These are phyloP conservation scores for Chlamydomonas reinhardtii DNA, from an alignment of 163 green algal genomes.

Conservation along the genomic window DNA sequence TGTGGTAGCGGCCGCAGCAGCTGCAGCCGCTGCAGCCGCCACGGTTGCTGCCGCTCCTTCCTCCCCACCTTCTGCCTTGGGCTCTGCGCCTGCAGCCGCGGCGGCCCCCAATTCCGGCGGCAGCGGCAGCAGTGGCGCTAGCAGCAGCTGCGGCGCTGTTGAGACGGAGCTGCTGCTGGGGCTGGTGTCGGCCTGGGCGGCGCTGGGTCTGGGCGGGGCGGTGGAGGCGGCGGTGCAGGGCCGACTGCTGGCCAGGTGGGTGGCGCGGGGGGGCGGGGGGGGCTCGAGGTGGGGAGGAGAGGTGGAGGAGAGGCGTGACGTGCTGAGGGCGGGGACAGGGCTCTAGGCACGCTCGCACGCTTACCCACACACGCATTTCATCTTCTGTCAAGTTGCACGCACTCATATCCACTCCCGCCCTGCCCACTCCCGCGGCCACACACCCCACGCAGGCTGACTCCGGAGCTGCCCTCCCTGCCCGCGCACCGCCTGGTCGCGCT, in stretches of 20 bases:
- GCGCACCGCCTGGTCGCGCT: background rate
- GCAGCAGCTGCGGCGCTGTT: background rate
- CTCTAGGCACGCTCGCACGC: too few relatives aligned
- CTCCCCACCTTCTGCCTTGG: too few relatives aligned
- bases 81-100: too few relatives aligned
- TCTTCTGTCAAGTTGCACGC: too few relatives aligned
- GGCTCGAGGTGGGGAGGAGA: background rate
- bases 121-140: background rate
- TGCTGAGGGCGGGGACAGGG: constrained; percentile 2
- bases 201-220: background rate
- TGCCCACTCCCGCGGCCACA: background rate
- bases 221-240: constrained; percentile 4
- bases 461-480: constrained; percentile 17
- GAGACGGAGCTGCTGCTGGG: constrained; percentile 5
- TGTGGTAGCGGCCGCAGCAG: background rate
- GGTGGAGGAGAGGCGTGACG: too few relatives aligned
- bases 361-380: too few relatives aligned
- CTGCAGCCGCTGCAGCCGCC: background rate
- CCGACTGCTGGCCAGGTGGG: constrained; percentile 18
- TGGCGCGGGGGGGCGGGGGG: background rate
- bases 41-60: too few relatives aligned
- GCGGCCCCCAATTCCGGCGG: too few relatives aligned
- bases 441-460: background rate
- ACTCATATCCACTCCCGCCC: too few relatives aligned
- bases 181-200: constrained; percentile 32